Percentiles rank a stretch among this genome's conserved stretches.
These are phyloP conservation scores for Peronosclerospora sorghi DNA, from an alignment of 352 stramenopile species.

Conservation along the genomic window DNA sequence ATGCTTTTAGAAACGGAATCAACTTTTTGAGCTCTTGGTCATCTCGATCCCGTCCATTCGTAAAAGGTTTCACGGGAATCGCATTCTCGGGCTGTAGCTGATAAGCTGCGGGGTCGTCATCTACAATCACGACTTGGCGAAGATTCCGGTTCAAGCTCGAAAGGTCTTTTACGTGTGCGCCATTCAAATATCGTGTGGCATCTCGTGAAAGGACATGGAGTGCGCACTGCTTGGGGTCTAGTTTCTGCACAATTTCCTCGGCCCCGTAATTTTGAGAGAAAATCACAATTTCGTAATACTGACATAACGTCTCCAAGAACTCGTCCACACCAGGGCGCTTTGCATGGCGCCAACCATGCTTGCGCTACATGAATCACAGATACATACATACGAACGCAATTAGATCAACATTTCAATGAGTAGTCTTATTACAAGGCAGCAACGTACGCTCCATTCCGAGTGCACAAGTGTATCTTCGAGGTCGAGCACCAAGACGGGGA, in stretches of 20 bases:
- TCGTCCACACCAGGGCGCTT: conserved; percentile 81
- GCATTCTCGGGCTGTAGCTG: conserved; percentile 80
- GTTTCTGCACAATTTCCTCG: conserved; percentile 68
- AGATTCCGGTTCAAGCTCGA: conserved; percentile 71
- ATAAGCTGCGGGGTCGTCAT: conserved; percentile 70
- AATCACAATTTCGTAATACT: conserved; percentile 85
- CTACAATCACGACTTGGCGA: conserved; percentile 73
- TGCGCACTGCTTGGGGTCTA: conserved; percentile 75
- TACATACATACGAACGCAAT: background rate
- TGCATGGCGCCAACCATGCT: conserved; percentile 80
- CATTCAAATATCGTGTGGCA: conserved; percentile 72
- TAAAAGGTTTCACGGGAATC: conserved; percentile 71
- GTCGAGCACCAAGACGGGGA: conserved; percentile 76
- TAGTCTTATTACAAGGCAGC: background rate
- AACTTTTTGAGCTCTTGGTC: conserved; percentile 72
- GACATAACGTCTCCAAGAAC: conserved; percentile 72
- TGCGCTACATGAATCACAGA: conserved; percentile 35
- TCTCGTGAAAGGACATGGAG: conserved; percentile 78
- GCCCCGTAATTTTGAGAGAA: conserved; percentile 80
- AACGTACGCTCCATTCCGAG: conserved; percentile 82
- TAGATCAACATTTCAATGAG: background rate
- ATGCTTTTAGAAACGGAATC: conserved; percentile 77
- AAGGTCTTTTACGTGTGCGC: conserved; percentile 77
- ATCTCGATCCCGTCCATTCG: conserved; percentile 62
- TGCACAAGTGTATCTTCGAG: conserved; percentile 82